These are phyloP conservation scores for Apocynum venetum DNA, from an alignment of 257 asterid genomes.

Conservation along the genomic window DNA sequence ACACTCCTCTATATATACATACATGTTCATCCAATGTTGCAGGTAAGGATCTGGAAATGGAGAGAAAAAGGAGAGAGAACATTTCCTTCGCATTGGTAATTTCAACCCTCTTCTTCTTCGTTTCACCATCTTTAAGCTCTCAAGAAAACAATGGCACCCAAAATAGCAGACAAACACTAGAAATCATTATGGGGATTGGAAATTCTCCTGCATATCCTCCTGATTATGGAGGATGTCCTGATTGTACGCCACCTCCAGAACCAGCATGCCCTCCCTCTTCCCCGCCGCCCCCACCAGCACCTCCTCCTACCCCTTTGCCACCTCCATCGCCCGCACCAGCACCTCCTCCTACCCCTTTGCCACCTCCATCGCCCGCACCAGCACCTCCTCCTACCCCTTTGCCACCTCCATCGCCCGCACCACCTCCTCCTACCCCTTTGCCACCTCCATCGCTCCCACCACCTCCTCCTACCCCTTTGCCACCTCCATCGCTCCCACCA, in stretches of 20 bases:
- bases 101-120: slow-evolving; percentile 18
- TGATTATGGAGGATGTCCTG: slow-evolving; percentile 30
- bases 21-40: background rate
- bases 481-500: background rate
- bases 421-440: background rate
- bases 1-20: background rate
- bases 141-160: slow-evolving; percentile 8
- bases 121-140: slow-evolving; percentile 15
- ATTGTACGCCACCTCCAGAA: slow-evolving; percentile 18
- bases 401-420: background rate
- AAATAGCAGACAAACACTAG: slow-evolving; percentile 25
- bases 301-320: background rate
- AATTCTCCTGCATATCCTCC: slow-evolving; percentile 26
- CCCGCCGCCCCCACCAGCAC: background rate
- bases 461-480: background rate
- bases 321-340: background rate
- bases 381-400: background rate
- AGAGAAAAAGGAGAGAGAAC: background rate
- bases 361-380: background rate
- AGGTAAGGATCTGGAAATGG: slow-evolving; percentile 12
- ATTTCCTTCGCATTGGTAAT: background rate
- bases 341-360: background rate
- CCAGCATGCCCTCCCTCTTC: background rate
- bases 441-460: background rate
- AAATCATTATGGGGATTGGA: slow-evolving; percentile 33